A percentile compares a stretch with the other conserved stretches of the same genome.
Evolutionary conservation across 2,329 filamentous ascomycete genomes (phyloP).

Genomic region (Lomentospora prolificans): DNA sequence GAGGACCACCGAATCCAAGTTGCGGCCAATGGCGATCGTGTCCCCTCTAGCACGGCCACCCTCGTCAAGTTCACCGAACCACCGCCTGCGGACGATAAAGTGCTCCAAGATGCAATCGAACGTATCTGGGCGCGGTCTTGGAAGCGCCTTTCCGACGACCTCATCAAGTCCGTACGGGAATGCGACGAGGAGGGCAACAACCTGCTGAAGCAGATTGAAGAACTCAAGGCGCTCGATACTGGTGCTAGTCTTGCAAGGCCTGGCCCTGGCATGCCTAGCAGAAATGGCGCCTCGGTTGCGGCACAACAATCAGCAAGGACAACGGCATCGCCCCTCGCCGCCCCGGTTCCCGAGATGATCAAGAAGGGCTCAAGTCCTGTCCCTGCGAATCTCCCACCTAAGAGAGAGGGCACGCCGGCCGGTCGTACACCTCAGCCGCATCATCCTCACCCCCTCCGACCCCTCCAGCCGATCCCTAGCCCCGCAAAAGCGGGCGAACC

Average conservation of each 20-base stretch:
- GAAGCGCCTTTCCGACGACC: conserved; percentile 8
- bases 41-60: background rate
- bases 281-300: conserved; percentile 1
- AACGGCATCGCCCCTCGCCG: conserved; percentile 8
- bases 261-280: background rate
- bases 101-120: background rate
- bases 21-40: background rate
- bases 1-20: conserved; percentile 5
- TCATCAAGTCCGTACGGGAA: conserved; percentile 5
- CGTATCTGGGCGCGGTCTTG: conserved; percentile 6
- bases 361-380: conserved; percentile 9
- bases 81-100: background rate
- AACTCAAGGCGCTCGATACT: conserved; percentile 4
- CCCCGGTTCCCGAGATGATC: conserved; percentile 8
- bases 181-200: conserved; percentile 7
- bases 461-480: background rate
- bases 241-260: background rate
- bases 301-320: conserved; percentile 1
- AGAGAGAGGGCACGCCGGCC: background rate
- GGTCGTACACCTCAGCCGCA: background rate
- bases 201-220: conserved; percentile 5
- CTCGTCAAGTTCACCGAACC: conserved; percentile 5
- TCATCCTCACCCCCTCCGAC: conserved; percentile 6
- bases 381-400: background rate
- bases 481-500: background rate